Base-by-base conservation (phyloP, 2,329 filamentous ascomycete species). In the Alternaria infectoria region DNA sequence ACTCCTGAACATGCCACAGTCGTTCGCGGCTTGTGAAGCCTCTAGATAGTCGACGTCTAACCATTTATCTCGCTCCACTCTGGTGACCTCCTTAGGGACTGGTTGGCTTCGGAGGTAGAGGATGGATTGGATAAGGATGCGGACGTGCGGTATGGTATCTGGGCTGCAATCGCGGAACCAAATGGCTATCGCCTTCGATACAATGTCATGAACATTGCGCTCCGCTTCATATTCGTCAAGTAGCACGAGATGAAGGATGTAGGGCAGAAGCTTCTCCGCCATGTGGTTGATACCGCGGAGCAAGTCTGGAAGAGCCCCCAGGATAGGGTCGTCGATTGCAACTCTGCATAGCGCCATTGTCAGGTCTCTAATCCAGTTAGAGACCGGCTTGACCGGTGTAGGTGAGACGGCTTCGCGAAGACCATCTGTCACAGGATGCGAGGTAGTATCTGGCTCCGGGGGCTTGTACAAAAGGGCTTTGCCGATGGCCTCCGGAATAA, bases 101-200 rank as follows among this genome's bases (percentile, higher is more conserved):
- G 87, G 85, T 74, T 96, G 94, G 4, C 91, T 93, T 40, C 93
- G 89, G n/a, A 99, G 85, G 75, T 98, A 99, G 3, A 99, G 82
- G 28, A 99, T 84, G 4, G 90, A 88, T 66, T 93, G 91, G 43
- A 98, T 86, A 1, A 97, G 82, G 36, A 96, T 85, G 64, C 89
- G 89, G 54, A 91, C 81, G 70, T 93, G 93, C 6, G 89, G 85
- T 60, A 86, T 86, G 82, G 86, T 59, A 69, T 59, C 70, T 2
- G 77, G 66, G 12, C 83, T 79, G 63, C 81, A 79, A 65, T 81
- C 79, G 3, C 81, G 80, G 36, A 98, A 86, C 85, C 91, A 93
- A 10, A 82, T 80, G 36, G 85, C 88, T 61, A 92, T 85, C 3
- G 89, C 85, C 10, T 83, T 82, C 0, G 94, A 97, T 1, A 97